Percentiles rank a stretch among this genome's conserved stretches.
Conservation (phyloP, 352 stramenopile species). For the Thraustochytrium striatum region DNA sequence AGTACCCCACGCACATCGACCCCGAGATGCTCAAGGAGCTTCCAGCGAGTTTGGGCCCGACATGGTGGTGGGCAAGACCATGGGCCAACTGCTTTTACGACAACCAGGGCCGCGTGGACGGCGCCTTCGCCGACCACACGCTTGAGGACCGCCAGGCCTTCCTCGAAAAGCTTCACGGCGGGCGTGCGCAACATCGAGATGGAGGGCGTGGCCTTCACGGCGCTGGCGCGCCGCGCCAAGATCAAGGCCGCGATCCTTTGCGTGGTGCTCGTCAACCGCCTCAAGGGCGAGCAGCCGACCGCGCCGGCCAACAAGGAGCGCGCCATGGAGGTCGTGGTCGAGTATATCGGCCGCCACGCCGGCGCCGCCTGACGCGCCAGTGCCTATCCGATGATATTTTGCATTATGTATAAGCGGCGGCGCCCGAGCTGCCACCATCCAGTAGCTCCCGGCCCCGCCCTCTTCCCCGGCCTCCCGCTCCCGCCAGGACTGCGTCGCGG, state of each 20-base stretch:
- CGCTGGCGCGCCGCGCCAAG: constrained; percentile 69
- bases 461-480: too few relatives aligned
- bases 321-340: constrained; percentile 23
- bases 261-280: constrained; percentile 69
- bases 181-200: constrained; percentile 78
- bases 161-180: constrained; percentile 60
- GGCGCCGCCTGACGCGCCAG: too few relatives aligned
- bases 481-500: too few relatives aligned
- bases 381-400: too few relatives aligned
- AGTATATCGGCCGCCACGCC: too few relatives aligned
- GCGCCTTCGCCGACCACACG: constrained; percentile 71
- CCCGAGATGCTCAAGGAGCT: constrained; percentile 64
- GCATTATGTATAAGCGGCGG: too few relatives aligned
- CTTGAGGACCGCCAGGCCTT: constrained; percentile 71
- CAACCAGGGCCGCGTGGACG: constrained; percentile 71
- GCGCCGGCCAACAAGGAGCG: constrained; percentile 50
- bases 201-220: constrained; percentile 67
- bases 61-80: too few relatives aligned
- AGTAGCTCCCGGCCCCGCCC: too few relatives aligned
- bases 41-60: too few relatives aligned
- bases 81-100: constrained; percentile 78
- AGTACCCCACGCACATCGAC: constrained; percentile 62
- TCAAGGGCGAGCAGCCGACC: constrained; percentile 69
- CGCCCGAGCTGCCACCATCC: too few relatives aligned
- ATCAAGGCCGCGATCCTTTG: constrained; percentile 70